Percentiles rank a stretch among this genome's conserved stretches.
Conservation (phyloP, 2,329 filamentous ascomycete genomes). For the Neurospora crassa region DNA sequence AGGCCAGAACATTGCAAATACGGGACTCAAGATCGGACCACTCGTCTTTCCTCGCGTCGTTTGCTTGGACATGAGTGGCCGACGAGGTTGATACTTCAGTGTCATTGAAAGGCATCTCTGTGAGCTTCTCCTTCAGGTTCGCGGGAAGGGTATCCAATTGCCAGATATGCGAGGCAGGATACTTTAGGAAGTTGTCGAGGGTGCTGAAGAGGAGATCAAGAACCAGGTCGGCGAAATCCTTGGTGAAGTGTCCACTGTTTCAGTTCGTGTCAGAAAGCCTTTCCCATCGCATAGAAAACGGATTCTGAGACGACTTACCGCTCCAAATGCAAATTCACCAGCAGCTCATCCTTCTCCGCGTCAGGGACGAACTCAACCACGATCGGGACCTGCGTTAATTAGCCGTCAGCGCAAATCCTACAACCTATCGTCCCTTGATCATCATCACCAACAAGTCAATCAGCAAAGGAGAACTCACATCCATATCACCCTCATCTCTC, state of each 20-base stretch:
- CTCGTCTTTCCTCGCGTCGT: slow-evolving; percentile 5
- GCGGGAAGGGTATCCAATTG: slow-evolving; percentile 12
- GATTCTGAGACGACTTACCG: slow-evolving; percentile 23
- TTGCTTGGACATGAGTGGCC: not conserved
- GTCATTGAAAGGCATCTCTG: not conserved
- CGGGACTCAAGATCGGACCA: slow-evolving; percentile 43
- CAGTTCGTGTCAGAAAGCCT: not conserved
- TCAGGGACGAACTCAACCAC: slow-evolving; percentile 65
- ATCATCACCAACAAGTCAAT: not conserved
- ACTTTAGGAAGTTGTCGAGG: slow-evolving; percentile 19
- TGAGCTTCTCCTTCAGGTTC: slow-evolving; percentile 9
- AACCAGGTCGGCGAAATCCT: slow-evolving; percentile 15
- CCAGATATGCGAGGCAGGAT: slow-evolving; percentile 22
- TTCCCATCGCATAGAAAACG: slow-evolving; percentile 7
- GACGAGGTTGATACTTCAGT: not conserved
- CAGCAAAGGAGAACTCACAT: slow-evolving; percentile 34
- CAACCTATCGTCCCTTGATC: not conserved
- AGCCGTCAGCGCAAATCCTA: slow-evolving; percentile 10
- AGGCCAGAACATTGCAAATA: slow-evolving; percentile 47
- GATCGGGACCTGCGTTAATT: slow-evolving; percentile 46
- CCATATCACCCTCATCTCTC: slow-evolving; percentile 55
- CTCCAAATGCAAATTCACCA: slow-evolving; percentile 55
- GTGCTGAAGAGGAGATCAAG: slow-evolving; percentile 20
- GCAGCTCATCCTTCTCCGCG: slow-evolving; percentile 38
- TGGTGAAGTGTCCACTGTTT: slow-evolving; percentile 18